Evolutionary conservation across 352 stramenopile species (phyloP).

Genomic region (Pythium coloratum): DNA sequence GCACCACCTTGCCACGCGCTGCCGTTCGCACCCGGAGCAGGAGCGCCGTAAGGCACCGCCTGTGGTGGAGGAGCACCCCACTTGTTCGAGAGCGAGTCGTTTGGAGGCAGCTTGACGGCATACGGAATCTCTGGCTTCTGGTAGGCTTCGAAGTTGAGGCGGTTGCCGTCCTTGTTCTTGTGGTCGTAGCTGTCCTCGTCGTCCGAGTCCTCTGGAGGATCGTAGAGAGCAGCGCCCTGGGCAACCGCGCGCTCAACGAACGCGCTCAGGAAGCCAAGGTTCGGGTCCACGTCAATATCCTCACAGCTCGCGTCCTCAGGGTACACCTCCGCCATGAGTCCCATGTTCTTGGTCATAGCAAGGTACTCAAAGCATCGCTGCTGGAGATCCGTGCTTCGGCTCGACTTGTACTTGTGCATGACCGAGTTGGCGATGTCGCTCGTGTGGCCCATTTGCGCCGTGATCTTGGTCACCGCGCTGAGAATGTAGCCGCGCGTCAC

Average conservation of each 20-base stretch:
- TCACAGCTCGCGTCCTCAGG: conserved; percentile 97
- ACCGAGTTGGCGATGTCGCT: conserved; percentile 90
- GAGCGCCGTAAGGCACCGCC: conserved; percentile 24
- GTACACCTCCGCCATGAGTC: conserved; percentile 90
- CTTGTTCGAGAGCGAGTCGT: conserved; percentile 62
- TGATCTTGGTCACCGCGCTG: conserved; percentile 98
- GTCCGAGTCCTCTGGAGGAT: conserved; percentile 95
- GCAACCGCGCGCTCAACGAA: conserved; percentile 93
- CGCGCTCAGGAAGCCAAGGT: conserved; percentile 94
- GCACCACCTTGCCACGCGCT: conserved; percentile 36
- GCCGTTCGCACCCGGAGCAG: conserved; percentile 26
- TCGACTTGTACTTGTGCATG: conserved; percentile 97
- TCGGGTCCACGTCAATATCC: conserved; percentile 95
- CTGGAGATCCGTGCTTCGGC: conserved; percentile 95
- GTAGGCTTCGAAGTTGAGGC: conserved; percentile 88
- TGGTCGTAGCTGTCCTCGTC: conserved; percentile 91
- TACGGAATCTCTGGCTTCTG: conserved; percentile 91
- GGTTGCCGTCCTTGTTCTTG: conserved; percentile 57
- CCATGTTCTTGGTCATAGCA: conserved; percentile 90
- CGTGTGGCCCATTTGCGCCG: conserved; percentile 93
- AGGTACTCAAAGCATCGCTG: conserved; percentile 99
- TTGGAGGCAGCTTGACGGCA: conserved; percentile 66
- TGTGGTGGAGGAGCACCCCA: conserved; percentile 43
- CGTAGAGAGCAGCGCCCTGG: conserved; percentile 93
- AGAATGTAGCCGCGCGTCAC: conserved; percentile 96